Base-by-base conservation (phyloP, 2,329 filamentous ascomycete species). In the Fusarium sp. region DNA sequence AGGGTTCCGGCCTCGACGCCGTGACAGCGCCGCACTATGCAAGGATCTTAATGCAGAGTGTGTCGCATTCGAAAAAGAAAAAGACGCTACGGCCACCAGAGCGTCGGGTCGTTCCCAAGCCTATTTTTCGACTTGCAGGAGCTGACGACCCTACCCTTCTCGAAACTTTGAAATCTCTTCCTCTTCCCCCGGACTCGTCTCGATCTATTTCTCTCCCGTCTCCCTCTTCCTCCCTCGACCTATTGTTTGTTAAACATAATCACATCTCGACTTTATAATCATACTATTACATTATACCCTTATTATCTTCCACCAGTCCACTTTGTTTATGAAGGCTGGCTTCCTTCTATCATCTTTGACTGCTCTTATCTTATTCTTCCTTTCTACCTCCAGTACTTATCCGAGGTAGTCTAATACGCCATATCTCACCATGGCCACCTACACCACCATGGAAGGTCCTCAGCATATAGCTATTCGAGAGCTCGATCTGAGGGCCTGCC, bases 401-500 rank as follows among this genome's bases (percentile, higher is more conserved):
- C 30, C 50, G 20, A 53, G 30, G 38, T 54, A 50, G 63, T 55
- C 59, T 69, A 69, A 65, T 69, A 70, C 63, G 53, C 56, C 45
- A 50, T 54, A 47, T 48, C 38, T 36, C 48, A 38, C 31, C 50
- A 74, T 74, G 68, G 57, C 71, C 42, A 73, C 57, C 50, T 64
- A 65, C 67, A 72, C 72, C 50, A 77, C 64, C 51, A 78, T 79
- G 75, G 78, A 79, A 35, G 74, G 61, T 62, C 65, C 69, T 63
- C 81, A 83, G 78, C 81, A 82, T 73, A 74, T 77, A 61, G 75
- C 76, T 44, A 81, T 87, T 76, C 82, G 84, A 73, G 86, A 88
- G 82, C 84, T 88, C 72, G 84, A 88, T 75, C 79, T 89, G 75
- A 85, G 85, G 71, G 81, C 82, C 61, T 86, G 82, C 68, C 81